Evolutionary conservation across 2,329 filamentous ascomycete species (phyloP).

Genomic region (Alternaria arborescens): DNA sequence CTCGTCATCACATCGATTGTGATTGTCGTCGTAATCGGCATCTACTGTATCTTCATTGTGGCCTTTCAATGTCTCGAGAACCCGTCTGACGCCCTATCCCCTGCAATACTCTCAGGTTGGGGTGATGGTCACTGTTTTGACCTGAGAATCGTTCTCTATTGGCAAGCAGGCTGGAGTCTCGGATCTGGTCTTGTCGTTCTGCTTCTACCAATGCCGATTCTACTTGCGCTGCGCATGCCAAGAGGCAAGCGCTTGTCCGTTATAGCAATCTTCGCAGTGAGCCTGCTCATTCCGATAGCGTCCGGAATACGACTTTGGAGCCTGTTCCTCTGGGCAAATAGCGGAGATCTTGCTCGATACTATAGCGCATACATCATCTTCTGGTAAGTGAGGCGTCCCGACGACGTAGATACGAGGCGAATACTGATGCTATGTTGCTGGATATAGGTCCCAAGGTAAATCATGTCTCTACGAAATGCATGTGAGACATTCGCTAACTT

Average conservation of each 20-base stretch:
- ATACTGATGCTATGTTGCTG: not conserved
- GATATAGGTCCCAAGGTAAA: slow-evolving; percentile 16
- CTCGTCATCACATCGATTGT: slow-evolving; percentile 27
- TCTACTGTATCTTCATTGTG: slow-evolving; percentile 27
- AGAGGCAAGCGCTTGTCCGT: slow-evolving; percentile 31
- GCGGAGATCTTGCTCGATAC: slow-evolving; percentile 20
- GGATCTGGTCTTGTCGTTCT: slow-evolving; percentile 34
- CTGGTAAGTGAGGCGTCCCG: slow-evolving; percentile 10
- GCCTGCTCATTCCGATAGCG: slow-evolving; percentile 33
- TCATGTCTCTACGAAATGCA: no score
- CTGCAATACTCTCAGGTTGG: slow-evolving; percentile 22
- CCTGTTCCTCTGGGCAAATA: slow-evolving; percentile 28
- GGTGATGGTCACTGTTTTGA: slow-evolving; percentile 25
- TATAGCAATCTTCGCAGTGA: slow-evolving; percentile 34
- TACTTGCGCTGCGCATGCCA: slow-evolving; percentile 35
- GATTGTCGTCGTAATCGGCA: slow-evolving; percentile 20
- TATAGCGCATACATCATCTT: slow-evolving; percentile 37
- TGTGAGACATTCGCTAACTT: no score
- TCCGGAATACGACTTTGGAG: slow-evolving; percentile 30
- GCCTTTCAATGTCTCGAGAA: slow-evolving; percentile 34
- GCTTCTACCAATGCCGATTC: slow-evolving; percentile 33
- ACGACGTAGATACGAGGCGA: not conserved
- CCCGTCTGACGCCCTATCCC: slow-evolving; percentile 21
- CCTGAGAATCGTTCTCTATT: slow-evolving; percentile 26
- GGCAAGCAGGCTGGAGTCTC: slow-evolving; percentile 36